Evolutionary conservation across 163 green algal genomes (phyloP), one percentile per base, ranked within the genome.

Genomic region (Chloroidium sp.): DNA sequence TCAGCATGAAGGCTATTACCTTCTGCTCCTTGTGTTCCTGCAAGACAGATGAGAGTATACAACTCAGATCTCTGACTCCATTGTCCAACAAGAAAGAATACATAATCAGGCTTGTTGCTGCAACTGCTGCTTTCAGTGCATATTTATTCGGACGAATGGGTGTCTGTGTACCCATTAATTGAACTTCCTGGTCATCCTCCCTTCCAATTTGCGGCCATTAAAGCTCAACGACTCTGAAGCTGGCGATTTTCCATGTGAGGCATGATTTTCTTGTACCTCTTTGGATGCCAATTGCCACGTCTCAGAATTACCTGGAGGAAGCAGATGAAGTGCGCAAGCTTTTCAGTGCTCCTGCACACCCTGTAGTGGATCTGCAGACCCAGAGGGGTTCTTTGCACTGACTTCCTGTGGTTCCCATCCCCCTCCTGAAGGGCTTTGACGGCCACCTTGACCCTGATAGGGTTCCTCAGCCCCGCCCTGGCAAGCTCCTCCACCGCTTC

Each of bases 1-100:
- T 99, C 4, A 99, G 84, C 77, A 96, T 94, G 85, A 98, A 99
- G 1, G 98, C 92, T 74, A 99, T 98, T 2, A 94, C 76, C 87
- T 99, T 99, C 62, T 92, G 69, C 1, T 83, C 62, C 0, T 13
- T 12, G 64, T 91, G 82, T 62, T 80, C 79, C 82, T 86, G 84
- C 67, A 95, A 80, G 14, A 60, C 6, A 72, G 6, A 10, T 72
- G 67, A 10, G 6, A 72, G 67, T 72, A 6, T 10, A 36, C 36
- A 36, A 36, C 36, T 36, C 36, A 36, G 36, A 36, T 36, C 36
- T 36, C 36, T 36, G 36, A 36, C 36, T 36, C 36, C 36, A 36
- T 36, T 36, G 36, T 36, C 36, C 36, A 36, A 36, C 36, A 36
- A 36, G 36, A 36, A 36, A 36, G 36, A 36, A 36, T 36, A 36